Base-by-base conservation (phyloP, 2,329 filamentous ascomycete species). In the Aschersonia sp. region DNA sequence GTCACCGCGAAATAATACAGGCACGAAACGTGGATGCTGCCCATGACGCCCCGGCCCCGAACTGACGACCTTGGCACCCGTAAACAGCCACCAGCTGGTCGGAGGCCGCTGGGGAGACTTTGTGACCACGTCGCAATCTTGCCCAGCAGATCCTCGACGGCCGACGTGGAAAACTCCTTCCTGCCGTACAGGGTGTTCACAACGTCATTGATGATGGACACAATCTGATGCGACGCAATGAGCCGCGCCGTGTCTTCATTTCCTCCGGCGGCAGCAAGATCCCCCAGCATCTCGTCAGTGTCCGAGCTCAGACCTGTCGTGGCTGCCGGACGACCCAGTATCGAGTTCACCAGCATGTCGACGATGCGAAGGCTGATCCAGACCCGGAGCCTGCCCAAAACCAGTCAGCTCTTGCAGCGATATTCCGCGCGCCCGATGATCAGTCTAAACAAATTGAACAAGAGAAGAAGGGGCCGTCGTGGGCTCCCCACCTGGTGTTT, bases 1-100 rank as follows among this genome's bases (percentile, higher is more conserved):
- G 76, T 78, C 0, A 79, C 72, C 0, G 74, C 72, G 47, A 78
- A 76, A 52, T 79, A 78, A 53, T 79, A 79, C 0, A 72, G 61
- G 49, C 75, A 78, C 0, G 74, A 71, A 5, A 79, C 68, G 47
- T 78, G 74, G 1, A 76, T 63, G 30, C 68, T 75, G 0, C 68
- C 70, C 30, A 76, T 66, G 2, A 67, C 64, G 0, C 62, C 63
- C 14, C 65, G 60, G 29, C 29, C 43, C 11, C 30, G 14, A 22
- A 22, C 22, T 22, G 22, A 22, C 22, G 22, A 22, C 22, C 1
- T 55, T 56, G 2, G 45, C 43, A 10, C 31, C 46, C n/a, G 45
- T 22, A 22, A 22, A 22, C 22, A 35, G 5, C 29, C 45, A 5
- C 57, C 3, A 54, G 55, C 5, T 48, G 49, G 43, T 52, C 45